Evolutionary conservation across 495 filamentous ascomycete genomes (phyloP), one percentile per base, ranked within the genome.

Genomic region (Cairneyella variabilis): DNA sequence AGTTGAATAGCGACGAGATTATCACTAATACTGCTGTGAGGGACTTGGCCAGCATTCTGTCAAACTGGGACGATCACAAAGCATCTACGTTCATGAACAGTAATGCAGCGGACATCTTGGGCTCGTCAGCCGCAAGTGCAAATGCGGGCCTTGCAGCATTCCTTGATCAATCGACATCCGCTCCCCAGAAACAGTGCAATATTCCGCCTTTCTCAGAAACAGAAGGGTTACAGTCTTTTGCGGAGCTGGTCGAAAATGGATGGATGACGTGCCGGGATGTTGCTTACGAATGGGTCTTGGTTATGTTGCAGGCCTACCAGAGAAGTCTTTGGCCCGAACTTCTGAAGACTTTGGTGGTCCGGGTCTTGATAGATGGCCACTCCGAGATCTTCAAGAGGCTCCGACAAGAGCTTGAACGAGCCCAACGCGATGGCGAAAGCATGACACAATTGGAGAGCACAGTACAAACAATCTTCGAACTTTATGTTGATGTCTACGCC

Each of bases 401-500:
- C 41, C 54, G 68, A 10, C 64, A 78, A 23, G 71, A 76, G 32
- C 64, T 83, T 1, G 60, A 57, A n/a, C 34, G 17, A 27, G 65
- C 41, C 27, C 23, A 11, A 5, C 7, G 22, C 16, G 34, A 54
- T 48, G 21, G 3, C 12, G 25, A 51, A 16, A 9, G 28, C 26
- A 38, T 54, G 11, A 14, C 20, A 44, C 25, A 49, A n/a, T 41
- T 59, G 18, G 70, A 74, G 48, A 72, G 79, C n/a, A 80, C 92
- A 64, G 74, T 84, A 1, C 81, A 97, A 60, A 83, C 84, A 48
- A 71, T 95, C 1, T 91, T 90, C 54, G 93, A 99, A 66, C 73
- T 99, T 8, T 90, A 97, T 60, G 73, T 98, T 1, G 92, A 97
- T 51, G 74, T 91, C 7, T 95, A 88, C 59, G 83, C 86, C 30